Evolutionary conservation across 2,329 filamentous ascomycete genomes (phyloP).

Genomic region (Calonectria pseudoturangicola): DNA sequence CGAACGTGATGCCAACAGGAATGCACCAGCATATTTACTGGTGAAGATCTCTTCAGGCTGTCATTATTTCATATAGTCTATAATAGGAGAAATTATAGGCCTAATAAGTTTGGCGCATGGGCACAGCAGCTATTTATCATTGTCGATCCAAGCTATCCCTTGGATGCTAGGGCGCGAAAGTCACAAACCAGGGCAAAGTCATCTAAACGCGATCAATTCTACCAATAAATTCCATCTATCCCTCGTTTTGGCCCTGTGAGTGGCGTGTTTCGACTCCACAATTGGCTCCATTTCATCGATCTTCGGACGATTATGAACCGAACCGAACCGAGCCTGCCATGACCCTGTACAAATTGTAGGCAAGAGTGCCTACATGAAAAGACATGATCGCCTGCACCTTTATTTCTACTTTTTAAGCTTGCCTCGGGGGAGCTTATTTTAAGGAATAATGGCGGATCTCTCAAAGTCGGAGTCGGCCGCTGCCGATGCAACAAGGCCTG

Average conservation of each 20-base stretch:
- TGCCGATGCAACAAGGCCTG: not conserved
- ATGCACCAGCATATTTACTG: not conserved
- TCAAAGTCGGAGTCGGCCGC: constrained; percentile 25
- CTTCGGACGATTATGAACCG: constrained; percentile 26
- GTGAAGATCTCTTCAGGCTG: not conserved
- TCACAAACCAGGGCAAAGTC: not conserved
- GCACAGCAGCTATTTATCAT: not conserved
- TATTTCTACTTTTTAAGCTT: constrained; percentile 16
- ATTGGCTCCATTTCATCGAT: constrained; percentile 1
- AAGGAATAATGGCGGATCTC: constrained; percentile 4
- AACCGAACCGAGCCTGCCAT: constrained; percentile 30
- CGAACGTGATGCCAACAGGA: not conserved
- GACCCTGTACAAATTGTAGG: constrained; percentile 29
- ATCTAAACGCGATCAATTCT: not conserved
- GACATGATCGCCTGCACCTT: not conserved
- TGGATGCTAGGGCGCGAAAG: not conserved
- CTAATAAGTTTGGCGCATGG: not conserved
- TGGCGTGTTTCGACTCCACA: constrained; percentile 21
- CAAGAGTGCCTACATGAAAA: constrained; percentile 5
- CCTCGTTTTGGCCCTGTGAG: not conserved
- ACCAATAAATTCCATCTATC: constrained; percentile 11
- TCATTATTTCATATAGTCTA: not conserved
- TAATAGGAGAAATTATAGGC: not conserved
- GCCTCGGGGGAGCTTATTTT: not conserved
- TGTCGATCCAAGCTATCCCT: not conserved